These are phyloP conservation scores for Sarcodon aspratus DNA, from an alignment of 768 basidiomycete species.

Conservation along the genomic window DNA sequence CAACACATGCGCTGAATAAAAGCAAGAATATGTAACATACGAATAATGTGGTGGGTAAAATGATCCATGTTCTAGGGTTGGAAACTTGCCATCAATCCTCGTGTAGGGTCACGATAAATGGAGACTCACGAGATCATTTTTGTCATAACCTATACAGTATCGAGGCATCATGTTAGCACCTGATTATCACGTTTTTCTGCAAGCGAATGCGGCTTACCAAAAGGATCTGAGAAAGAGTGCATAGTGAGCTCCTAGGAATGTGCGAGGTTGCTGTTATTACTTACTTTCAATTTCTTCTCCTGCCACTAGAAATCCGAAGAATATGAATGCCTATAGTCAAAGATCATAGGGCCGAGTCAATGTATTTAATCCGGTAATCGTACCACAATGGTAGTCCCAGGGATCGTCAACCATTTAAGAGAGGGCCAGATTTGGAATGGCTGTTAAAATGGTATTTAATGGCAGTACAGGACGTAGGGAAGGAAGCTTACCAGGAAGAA, in stretches of 20 bases:
- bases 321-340: slow-evolving; percentile 43
- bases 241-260: slow-evolving; percentile 1
- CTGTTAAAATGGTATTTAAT: slow-evolving; percentile 18
- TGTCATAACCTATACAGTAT: slow-evolving; percentile 40
- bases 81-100: slow-evolving; percentile 1
- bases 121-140: slow-evolving; percentile 51
- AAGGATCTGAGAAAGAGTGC: slow-evolving; percentile 27
- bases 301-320: slow-evolving; percentile 65
- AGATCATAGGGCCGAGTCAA: neutral
- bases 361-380: slow-evolving; percentile 4
- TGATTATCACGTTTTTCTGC: neutral
- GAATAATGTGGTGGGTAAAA: slow-evolving; percentile 60
- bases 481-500: slow-evolving; percentile 37
- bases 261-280: slow-evolving; percentile 11
- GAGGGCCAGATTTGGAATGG: slow-evolving; percentile 53
- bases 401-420: slow-evolving; percentile 54
- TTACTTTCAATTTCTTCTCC: slow-evolving; percentile 69
- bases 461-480: neutral
- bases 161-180: slow-evolving; percentile 2
- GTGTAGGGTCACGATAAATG: neutral
- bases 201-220: slow-evolving; percentile 19
- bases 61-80: slow-evolving; percentile 48
- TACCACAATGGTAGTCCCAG: slow-evolving; percentile 43
- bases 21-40: slow-evolving; percentile 20
- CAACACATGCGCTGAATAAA: neutral